Evolutionary conservation across 495 filamentous ascomycete genomes (phyloP).

Genomic region (Lentithecium fluviatile): DNA sequence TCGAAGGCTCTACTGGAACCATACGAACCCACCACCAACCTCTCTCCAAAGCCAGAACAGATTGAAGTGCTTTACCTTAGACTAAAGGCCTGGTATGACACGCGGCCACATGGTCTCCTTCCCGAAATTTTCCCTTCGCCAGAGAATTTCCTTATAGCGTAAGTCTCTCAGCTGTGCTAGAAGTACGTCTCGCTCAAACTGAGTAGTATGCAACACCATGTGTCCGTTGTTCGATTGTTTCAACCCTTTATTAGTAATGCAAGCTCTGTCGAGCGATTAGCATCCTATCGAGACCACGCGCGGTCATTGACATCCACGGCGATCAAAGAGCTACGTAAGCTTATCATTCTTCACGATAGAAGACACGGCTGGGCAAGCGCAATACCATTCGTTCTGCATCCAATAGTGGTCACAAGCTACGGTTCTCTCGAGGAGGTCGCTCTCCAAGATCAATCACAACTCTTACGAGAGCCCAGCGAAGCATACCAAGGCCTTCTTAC

Average conservation of each 20-base stretch:
- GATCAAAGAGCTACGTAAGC: slow-evolving; percentile 17
- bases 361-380: slow-evolving; percentile 15
- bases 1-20: slow-evolving; percentile 9
- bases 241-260: slow-evolving; percentile 18
- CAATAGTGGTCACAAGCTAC: slow-evolving; percentile 17
- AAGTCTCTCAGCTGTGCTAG: background rate
- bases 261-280: slow-evolving; percentile 3
- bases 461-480: slow-evolving; percentile 1
- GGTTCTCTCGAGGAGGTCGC: slow-evolving; percentile 20
- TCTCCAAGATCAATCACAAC: background rate
- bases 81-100: slow-evolving; percentile 22
- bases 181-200: background rate
- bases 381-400: slow-evolving; percentile 15
- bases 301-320: background rate
- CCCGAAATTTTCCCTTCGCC: slow-evolving; percentile 8
- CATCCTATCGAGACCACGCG: slow-evolving; percentile 12
- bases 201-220: slow-evolving; percentile 19
- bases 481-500: slow-evolving; percentile 16
- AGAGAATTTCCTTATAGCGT: slow-evolving; percentile 25
- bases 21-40: background rate
- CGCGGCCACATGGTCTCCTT: slow-evolving; percentile 2
- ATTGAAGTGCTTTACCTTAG: slow-evolving; percentile 19
- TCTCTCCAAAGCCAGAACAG: slow-evolving; percentile 18
- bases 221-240: slow-evolving; percentile 13
- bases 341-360: slow-evolving; percentile 17